Evolutionary conservation across 2,329 filamentous ascomycete genomes (phyloP).

Genomic region (Lizonia empirigonia): DNA sequence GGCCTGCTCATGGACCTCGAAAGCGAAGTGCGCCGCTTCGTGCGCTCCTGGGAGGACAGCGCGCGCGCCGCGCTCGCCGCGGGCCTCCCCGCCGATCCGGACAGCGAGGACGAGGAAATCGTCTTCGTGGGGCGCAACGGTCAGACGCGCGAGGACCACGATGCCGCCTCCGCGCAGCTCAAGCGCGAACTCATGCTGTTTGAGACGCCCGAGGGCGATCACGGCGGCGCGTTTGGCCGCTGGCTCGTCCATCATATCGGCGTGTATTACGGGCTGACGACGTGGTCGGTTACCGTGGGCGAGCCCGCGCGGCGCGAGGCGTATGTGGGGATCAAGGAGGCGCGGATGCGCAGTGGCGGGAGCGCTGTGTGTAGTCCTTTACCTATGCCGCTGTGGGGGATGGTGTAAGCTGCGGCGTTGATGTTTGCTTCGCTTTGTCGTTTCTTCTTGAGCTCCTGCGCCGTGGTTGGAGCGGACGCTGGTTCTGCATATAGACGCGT

Average conservation of each 20-base stretch:
- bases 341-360: slow-evolving; percentile 36
- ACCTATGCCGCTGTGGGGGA: slow-evolving; percentile 44
- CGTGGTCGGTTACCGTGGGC: slow-evolving; percentile 76
- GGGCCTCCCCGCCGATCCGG: slow-evolving; percentile 54
- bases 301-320: slow-evolving; percentile 76
- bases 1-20: slow-evolving; percentile 83
- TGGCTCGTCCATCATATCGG: slow-evolving; percentile 95
- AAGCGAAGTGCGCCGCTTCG: slow-evolving; percentile 78
- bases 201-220: slow-evolving; percentile 76
- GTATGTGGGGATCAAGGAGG: slow-evolving; percentile 75
- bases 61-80: slow-evolving; percentile 56
- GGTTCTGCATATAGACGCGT: slow-evolving; percentile 5
- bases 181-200: slow-evolving; percentile 75
- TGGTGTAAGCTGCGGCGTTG: slow-evolving; percentile 34
- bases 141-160: slow-evolving; percentile 66
- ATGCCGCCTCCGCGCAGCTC: slow-evolving; percentile 57
- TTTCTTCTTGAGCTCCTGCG: neutral
- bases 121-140: slow-evolving; percentile 81
- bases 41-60: slow-evolving; percentile 66
- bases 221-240: slow-evolving; percentile 80
- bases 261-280: slow-evolving; percentile 86
- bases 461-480: no score
- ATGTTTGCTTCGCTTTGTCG: neutral
- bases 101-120: slow-evolving; percentile 79
- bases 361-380: slow-evolving; percentile 30